Evolutionary conservation across 441 rosid genomes (phyloP), one percentile per base, ranked within the genome.

Genomic region (Gossypium aridum): DNA sequence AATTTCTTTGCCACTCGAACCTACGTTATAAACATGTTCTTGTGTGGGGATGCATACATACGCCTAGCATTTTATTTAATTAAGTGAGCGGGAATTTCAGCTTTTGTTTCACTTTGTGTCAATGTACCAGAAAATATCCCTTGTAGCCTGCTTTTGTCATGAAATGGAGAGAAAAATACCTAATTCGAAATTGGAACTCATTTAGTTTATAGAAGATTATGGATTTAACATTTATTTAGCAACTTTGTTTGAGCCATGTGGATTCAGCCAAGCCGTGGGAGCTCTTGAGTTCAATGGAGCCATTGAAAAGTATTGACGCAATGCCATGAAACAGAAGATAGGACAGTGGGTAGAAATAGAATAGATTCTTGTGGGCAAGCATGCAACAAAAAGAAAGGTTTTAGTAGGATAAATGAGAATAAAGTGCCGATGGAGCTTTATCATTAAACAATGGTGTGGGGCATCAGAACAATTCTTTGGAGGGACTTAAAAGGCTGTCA

Each of bases 181-280:
- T 16, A 51, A 1, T 69, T 16, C 16, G 61, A 37, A 26, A 25
- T 51, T 16, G 72, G 25, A 51, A 49, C 1, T 16, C 31, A 22
- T 51, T 16, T 12, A 8, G 17, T 7, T 51, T 23, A 1, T 49
- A 47, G 37, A 22, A 49, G 39, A 23, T 34, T 34, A 68, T 25
- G 60, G 71, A 20, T 23, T 6, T 57, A 23, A 16, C 72, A n/a
- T 64, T 64, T 47, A 0, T 13, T 34, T 8, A 49, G 39, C 49
- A 17, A 8, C 45, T 8, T 8, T 39, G 12, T 39, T 39, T 39
- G 45, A 39, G 39, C 39, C 64, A 57, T 12, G 64, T 37, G 37
- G 74, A 37, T 56, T 71, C 54, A 37, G 63, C 49, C 49, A 71
- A 28, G 62, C 63, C 73, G 19, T 17, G 51, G 45, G 73, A 53